Base-by-base conservation (phyloP, 2,329 filamentous ascomycete genomes). In the Microdochium bolleyi region DNA sequence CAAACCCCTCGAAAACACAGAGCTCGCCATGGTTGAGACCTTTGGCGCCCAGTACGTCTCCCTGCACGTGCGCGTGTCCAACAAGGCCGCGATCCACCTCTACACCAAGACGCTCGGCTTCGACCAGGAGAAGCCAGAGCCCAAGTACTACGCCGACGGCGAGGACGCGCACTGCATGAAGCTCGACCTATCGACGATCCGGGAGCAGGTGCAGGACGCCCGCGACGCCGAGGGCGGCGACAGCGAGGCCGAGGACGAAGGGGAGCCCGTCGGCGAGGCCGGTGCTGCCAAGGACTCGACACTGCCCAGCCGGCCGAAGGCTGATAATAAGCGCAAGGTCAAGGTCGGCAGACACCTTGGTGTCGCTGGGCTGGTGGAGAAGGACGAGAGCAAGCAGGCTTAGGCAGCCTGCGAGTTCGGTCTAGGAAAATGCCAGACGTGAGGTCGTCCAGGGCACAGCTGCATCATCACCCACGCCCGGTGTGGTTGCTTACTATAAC, bases 91-190 rank as follows among this genome's bases (percentile, higher is more conserved):
- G 24, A 82, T 96, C 57, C 89, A 88, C 63, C 82, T 99, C 22
- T 99, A 99, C 80, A 85, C 90, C 62, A 88, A 95, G 67, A 96
- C 92, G 0, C 83, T 96, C 1, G 86, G 89, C 52, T 97, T 96
- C 78, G 82, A 85, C 66, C 88, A 89, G 60, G 89, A 94, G 59
- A 94, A 91, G 75, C 84, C 87, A 11, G 90, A 95, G 72, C 68
- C 80, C 49, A 94, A 92, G 73, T 96, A 96, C 80, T 99, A 99
- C 68, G 94, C 94, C 54, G 94, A 99, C 69, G 92, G 92, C 55
- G 94, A 99, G 74, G 90, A 99, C 74, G 94, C 94, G 37, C 96
- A 85, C 67, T 88, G 84, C 66, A 99, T 99, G 94, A 85, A 85
- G 57, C 88, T 96, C 68, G 87, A 97, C 64, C 79, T 99, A 46